phyloP scores from a whole-genome alignment of 257 asterid species.

The Ocimum tenuiflorum region DNA sequence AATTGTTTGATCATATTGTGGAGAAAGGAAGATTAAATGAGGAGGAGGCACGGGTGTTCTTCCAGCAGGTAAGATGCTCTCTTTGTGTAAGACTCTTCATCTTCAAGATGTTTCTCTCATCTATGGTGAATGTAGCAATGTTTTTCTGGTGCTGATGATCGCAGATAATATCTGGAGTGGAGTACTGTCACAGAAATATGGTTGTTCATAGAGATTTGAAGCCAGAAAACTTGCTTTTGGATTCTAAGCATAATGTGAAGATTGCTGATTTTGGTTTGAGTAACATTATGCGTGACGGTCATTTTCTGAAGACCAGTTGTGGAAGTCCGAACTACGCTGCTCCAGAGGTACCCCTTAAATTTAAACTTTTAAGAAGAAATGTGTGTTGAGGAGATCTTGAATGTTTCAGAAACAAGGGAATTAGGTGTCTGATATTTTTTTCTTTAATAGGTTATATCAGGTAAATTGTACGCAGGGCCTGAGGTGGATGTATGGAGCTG shows the following conservation, averaged over 20 bases:
- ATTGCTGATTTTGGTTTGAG: conserved; percentile 96
- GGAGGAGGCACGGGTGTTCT: conserved; percentile 77
- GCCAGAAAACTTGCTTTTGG: conserved; percentile 89
- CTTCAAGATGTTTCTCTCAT: no score
- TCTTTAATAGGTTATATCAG: conserved; percentile 76
- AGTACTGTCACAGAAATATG: conserved; percentile 93
- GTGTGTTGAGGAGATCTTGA: no score
- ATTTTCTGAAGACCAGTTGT: conserved; percentile 88
- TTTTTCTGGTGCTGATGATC: conserved; percentile 20
- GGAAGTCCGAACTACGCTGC: conserved; percentile 98
- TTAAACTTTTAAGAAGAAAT: no score
- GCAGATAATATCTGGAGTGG: conserved; percentile 93
- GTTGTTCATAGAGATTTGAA: conserved; percentile 91
- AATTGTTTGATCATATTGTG: conserved; percentile 86
- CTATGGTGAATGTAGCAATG: no score
- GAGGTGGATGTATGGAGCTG: conserved; percentile 98
- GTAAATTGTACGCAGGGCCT: conserved; percentile 84
- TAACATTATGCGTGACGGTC: conserved; percentile 90
- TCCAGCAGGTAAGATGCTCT: conserved; percentile 57
- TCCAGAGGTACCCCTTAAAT: conserved; percentile 51
- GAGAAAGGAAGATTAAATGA: conserved; percentile 91
- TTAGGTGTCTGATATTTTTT: neutral
- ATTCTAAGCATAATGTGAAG: conserved; percentile 74
- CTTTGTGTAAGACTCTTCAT: no score
- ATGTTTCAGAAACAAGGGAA: no score